Evolutionary conservation across 768 basidiomycete genomes (phyloP).

Genomic region (Termitomyces sp.): DNA sequence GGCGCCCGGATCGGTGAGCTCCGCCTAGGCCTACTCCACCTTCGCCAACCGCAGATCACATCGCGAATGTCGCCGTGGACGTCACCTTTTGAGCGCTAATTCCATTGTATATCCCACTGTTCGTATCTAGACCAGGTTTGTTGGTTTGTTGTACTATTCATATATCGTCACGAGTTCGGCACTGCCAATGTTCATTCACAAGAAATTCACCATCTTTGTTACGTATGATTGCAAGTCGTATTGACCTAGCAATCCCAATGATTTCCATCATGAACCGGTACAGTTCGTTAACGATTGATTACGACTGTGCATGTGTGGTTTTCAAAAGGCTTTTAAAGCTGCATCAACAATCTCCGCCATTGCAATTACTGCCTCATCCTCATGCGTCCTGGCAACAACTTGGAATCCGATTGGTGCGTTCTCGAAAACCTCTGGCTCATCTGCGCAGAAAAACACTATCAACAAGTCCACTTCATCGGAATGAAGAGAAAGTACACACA

Average conservation of each 20-base stretch:
- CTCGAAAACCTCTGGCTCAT: conserved; percentile 48
- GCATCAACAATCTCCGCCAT: conserved; percentile 57
- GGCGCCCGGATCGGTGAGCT: background rate
- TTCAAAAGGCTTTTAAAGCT: conserved; percentile 32
- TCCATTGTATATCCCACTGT: too few relatives aligned
- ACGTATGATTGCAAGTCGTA: background rate
- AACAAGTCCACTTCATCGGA: background rate
- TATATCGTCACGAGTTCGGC: too few relatives aligned
- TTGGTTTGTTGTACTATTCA: too few relatives aligned
- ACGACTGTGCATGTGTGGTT: too few relatives aligned
- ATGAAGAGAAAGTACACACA: conserved; percentile 11
- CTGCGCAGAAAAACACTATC: conserved; percentile 16
- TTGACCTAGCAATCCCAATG: background rate
- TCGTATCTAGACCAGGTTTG: too few relatives aligned
- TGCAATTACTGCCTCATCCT: conserved; percentile 70
- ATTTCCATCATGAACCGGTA: background rate
- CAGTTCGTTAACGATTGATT: background rate
- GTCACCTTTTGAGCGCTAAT: too few relatives aligned
- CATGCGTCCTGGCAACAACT: conserved; percentile 60
- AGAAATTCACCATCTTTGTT: too few relatives aligned
- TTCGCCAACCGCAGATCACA: background rate
- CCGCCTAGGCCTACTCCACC: background rate
- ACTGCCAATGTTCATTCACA: too few relatives aligned
- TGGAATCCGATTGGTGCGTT: conserved; percentile 64
- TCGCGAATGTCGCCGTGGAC: background rate